Evolutionary conservation across 495 filamentous ascomycete species (phyloP).

Genomic region (Penicillium mononematosum): DNA sequence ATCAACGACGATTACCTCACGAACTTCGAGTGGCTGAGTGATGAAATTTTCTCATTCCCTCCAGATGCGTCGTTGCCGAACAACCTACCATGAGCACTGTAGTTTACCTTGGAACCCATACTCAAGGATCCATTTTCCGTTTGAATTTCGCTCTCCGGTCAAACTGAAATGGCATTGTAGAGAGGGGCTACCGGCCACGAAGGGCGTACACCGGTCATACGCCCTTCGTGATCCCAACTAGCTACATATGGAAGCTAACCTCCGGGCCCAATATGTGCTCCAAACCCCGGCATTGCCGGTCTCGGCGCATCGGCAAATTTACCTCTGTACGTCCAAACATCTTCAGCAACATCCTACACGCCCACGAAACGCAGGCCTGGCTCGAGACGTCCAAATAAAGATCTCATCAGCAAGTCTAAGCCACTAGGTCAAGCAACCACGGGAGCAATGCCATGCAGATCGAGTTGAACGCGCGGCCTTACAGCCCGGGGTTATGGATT

Average conservation of each 20-base stretch:
- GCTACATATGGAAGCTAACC: background rate
- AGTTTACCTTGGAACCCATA: background rate
- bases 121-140: background rate
- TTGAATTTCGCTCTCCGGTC: background rate
- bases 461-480: background rate
- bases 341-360: background rate
- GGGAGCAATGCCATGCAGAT: background rate
- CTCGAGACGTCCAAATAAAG: constrained; percentile 3
- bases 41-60: constrained; percentile 32
- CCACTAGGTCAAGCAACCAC: background rate
- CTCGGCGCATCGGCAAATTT: background rate
- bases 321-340: background rate
- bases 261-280: background rate
- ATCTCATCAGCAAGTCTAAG: constrained; percentile 2
- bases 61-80: constrained; percentile 21
- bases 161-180: background rate
- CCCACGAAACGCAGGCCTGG: background rate
- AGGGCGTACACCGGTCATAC: too few species aligned
- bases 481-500: background rate
- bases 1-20: constrained; percentile 42
- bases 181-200: too few species aligned
- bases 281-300: background rate
- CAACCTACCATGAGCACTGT: constrained; percentile 13
- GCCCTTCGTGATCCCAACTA: background rate
- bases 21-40: constrained; percentile 41